phyloP scores from a whole-genome alignment of 352 stramenopile genomes.

The Phytophthora tentaculata region DNA sequence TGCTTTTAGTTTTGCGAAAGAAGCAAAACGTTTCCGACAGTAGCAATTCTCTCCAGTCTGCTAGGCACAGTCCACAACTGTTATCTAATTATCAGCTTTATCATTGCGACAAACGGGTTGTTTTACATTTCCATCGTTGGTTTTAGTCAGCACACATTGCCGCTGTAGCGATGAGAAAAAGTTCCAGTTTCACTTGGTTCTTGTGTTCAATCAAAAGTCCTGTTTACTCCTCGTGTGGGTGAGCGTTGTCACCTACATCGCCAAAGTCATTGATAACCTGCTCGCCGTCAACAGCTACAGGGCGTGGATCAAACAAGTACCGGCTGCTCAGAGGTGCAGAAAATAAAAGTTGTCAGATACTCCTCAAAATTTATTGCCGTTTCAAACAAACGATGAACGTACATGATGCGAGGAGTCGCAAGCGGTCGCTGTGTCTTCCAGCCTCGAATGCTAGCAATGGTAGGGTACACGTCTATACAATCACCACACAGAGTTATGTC shows the following conservation, averaged over 20 bases:
- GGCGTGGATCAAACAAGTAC: conserved; percentile 68
- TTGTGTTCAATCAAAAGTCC: conserved; percentile 22
- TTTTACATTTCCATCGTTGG: conserved; percentile 21
- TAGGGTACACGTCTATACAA: conserved; percentile 95
- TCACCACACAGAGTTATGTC: conserved; percentile 17
- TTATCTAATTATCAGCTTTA: conserved; percentile 38
- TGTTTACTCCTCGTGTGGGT: conserved; percentile 66
- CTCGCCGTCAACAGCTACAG: conserved; percentile 48
- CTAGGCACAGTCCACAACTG: conserved; percentile 15
- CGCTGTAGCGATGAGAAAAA: background rate
- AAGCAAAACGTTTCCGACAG: conserved; percentile 24
- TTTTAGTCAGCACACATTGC: conserved; percentile 9
- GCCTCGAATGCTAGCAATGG: conserved; percentile 94
- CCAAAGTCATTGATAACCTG: conserved; percentile 72
- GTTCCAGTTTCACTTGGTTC: conserved; percentile 1
- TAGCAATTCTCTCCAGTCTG: conserved; percentile 4
- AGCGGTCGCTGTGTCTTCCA: conserved; percentile 94
- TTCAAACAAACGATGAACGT: conserved; percentile 33
- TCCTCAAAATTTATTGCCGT: background rate
- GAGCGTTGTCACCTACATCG: conserved; percentile 42
- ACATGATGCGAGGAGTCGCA: conserved; percentile 92
- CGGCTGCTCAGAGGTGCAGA: conserved; percentile 38
- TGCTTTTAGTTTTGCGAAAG: conserved; percentile 27
- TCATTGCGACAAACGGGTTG: conserved; percentile 12
- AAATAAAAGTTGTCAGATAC: conserved; percentile 7